These are phyloP conservation scores for Naegleria lovaniensis DNA, from an alignment of 208 protist species.

Conservation along the genomic window DNA sequence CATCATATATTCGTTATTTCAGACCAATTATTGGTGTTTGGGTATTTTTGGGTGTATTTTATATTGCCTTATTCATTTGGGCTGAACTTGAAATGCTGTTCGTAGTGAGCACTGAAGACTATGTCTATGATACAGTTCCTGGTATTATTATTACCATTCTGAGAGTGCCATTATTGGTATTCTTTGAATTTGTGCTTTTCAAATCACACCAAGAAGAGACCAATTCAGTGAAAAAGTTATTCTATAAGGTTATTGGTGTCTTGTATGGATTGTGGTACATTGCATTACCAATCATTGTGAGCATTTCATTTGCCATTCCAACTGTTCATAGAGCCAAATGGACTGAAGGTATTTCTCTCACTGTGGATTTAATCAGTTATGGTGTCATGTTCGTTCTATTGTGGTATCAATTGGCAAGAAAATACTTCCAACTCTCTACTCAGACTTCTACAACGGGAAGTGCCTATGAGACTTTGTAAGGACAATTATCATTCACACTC, in stretches of 20 bases:
- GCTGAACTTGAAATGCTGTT: background rate
- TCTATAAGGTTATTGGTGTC: background rate
- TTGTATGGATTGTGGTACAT: background rate
- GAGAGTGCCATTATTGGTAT: background rate
- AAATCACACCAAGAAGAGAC: background rate
- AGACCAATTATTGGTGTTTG: background rate
- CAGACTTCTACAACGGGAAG: background rate
- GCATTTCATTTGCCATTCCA: background rate
- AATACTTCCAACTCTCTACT: background rate
- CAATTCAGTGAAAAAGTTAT: background rate
- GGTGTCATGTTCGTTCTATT: background rate
- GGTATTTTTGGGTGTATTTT: background rate
- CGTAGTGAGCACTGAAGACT: background rate
- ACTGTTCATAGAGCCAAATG: background rate
- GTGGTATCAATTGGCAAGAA: background rate
- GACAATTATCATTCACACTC: too few relatives aligned
- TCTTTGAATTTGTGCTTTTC: background rate
- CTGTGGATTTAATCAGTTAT: background rate
- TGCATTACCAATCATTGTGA: background rate
- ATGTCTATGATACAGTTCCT: background rate
- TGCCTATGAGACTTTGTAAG: background rate
- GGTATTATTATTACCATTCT: background rate
- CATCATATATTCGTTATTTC: background rate
- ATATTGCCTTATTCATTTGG: background rate
- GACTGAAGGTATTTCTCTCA: background rate